Evolutionary conservation across 106 monocot species (phyloP).

Genomic region (Dendrobium nobile): DNA sequence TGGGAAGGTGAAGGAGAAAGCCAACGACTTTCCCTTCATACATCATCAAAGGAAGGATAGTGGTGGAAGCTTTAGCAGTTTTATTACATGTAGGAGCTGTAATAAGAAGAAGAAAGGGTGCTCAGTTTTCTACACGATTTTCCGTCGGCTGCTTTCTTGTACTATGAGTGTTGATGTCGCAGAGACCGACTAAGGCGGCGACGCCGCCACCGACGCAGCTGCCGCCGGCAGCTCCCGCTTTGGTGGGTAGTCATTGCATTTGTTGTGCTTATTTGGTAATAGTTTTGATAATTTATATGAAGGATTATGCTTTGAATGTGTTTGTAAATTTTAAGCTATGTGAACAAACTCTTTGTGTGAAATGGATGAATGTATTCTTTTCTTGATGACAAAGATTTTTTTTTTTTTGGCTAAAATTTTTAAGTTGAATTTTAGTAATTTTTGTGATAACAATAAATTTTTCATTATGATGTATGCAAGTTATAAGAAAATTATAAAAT

Average conservation of each 20-base stretch:
- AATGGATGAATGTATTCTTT: too few species aligned
- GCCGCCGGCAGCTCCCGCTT: not conserved
- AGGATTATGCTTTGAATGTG: not conserved
- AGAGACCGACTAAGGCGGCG: not conserved
- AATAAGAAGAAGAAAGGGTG: slow-evolving; percentile 6
- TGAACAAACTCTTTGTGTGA: too few species aligned
- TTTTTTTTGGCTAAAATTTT: too few species aligned
- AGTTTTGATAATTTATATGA: not conserved
- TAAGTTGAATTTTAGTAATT: too few species aligned
- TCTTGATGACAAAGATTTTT: too few species aligned
- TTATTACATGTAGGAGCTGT: too few species aligned
- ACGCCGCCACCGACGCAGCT: not conserved
- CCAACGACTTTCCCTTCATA: not conserved
- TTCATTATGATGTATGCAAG: too few species aligned
- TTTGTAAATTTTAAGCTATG: too few species aligned
- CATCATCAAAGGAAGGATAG: not conserved
- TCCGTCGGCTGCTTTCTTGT: slow-evolving; percentile 28
- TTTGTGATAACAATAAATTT: too few species aligned
- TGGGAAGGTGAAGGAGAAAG: slow-evolving; percentile 27
- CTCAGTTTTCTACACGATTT: slow-evolving; percentile 16
- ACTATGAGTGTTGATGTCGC: slow-evolving; percentile 16
- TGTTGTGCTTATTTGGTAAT: not conserved
- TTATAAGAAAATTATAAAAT: too few species aligned
- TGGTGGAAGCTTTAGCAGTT: not conserved
- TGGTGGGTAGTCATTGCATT: not conserved